Percentiles rank a stretch among this genome's conserved stretches.
These are phyloP conservation scores for Salisapilia sapeloensis DNA, from an alignment of 352 stramenopile genomes.

Conservation along the genomic window DNA sequence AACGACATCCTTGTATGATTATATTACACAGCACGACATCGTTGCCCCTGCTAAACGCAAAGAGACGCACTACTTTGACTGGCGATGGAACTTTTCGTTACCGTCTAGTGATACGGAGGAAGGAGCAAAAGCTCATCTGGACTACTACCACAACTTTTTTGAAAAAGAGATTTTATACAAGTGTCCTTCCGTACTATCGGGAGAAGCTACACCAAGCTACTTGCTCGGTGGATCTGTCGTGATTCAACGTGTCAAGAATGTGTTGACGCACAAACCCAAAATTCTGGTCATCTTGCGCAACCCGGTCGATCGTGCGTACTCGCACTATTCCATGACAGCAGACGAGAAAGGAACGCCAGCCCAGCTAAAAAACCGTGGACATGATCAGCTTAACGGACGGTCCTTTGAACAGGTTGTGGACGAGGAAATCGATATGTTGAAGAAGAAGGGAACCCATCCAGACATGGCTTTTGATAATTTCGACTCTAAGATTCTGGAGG, in stretches of 20 bases:
- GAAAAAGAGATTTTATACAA: constrained; percentile 61
- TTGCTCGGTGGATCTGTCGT: constrained; percentile 62
- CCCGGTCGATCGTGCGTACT: constrained; percentile 73
- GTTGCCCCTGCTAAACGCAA: constrained; percentile 81
- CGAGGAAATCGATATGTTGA: constrained; percentile 49
- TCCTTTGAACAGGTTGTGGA: constrained; percentile 63
- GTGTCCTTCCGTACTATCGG: constrained; percentile 84
- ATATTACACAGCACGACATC: constrained; percentile 93
- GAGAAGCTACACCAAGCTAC: constrained; percentile 88
- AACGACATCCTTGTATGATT: constrained; percentile 96
- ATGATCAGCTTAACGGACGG: constrained; percentile 38
- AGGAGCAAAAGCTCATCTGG: constrained; percentile 31
- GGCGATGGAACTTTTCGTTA: constrained; percentile 86
- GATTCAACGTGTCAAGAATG: constrained; percentile 56
- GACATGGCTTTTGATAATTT: constrained; percentile 66
- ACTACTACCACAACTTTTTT: constrained; percentile 76
- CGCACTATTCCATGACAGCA: constrained; percentile 79
- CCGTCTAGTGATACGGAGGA: constrained; percentile 27
- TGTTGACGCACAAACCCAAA: constrained; percentile 67
- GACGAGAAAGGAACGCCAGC: constrained; percentile 52
- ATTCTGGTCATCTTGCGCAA: constrained; percentile 74
- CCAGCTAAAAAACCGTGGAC: constrained; percentile 63
- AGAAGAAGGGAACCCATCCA: constrained; percentile 33
- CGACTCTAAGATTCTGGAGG: constrained; percentile 32
- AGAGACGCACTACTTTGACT: constrained; percentile 98